These are phyloP conservation scores for Cardamine occulta DNA, from an alignment of 345 rosid genomes.

Conservation along the genomic window DNA sequence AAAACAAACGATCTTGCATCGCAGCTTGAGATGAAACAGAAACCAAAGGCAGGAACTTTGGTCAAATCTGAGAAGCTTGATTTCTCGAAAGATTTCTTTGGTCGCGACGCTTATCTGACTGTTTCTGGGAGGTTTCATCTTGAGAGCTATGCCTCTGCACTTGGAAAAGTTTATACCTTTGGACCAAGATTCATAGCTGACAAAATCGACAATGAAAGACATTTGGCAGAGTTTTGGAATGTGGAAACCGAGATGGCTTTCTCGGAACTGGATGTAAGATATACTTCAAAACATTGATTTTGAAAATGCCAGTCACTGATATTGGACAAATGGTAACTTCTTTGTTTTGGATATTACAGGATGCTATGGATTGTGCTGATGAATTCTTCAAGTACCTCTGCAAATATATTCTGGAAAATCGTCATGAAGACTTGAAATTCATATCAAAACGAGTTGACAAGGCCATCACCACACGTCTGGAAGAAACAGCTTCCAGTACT, in stretches of 20 bases:
- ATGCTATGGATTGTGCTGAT: constrained; percentile 77
- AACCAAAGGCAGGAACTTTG: constrained; percentile 41
- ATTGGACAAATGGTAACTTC: neutral
- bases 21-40: constrained; percentile 64
- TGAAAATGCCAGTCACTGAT: neutral
- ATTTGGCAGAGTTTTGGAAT: constrained; percentile 79
- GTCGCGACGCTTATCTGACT: constrained; percentile 59
- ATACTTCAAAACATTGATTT: constrained; percentile 1
- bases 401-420: constrained; percentile 70
- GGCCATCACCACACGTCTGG: constrained; percentile 56
- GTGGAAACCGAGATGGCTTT: constrained; percentile 84
- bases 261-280: constrained; percentile 72
- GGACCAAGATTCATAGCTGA: constrained; percentile 83
- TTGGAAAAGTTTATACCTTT: constrained; percentile 87
- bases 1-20: constrained; percentile 71
- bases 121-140: constrained; percentile 82
- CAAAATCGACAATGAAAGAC: constrained; percentile 54
- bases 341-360: constrained; percentile 52
- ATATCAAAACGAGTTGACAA: constrained; percentile 63
- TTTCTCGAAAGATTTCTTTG: constrained; percentile 61
- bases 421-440: constrained; percentile 68
- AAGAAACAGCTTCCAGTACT: constrained; percentile 50
- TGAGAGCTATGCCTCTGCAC: constrained; percentile 87
- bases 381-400: constrained; percentile 74
- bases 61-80: constrained; percentile 47